Conservation (phyloP, 768 basidiomycete species). For the Cystobasidium ongulense region DNA sequence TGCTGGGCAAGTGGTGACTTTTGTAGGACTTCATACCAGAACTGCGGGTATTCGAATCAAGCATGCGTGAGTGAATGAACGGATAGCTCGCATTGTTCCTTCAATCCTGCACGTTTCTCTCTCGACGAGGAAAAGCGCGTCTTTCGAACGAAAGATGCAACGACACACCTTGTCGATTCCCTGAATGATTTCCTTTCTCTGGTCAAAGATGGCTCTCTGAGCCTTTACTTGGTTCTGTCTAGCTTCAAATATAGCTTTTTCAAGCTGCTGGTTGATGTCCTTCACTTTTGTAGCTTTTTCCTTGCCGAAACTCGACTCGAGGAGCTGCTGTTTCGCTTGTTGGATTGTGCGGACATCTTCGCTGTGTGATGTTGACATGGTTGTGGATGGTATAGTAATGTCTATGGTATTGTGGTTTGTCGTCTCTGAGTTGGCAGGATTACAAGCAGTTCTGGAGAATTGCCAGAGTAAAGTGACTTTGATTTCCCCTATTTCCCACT, state of each 20-base stretch:
- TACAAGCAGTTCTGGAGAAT: not conserved
- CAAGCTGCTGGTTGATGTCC: constrained; percentile 2
- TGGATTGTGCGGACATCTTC: not conserved
- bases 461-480: not conserved
- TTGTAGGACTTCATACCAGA: constrained; percentile 9
- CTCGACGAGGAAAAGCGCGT: not conserved
- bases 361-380: not conserved
- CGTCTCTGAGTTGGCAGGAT: too few species aligned
- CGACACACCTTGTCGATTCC: constrained; percentile 12
- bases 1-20: constrained; percentile 2
- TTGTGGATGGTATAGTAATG: not conserved
- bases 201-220: constrained; percentile 8
- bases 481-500: not conserved
- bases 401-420: not conserved
- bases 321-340: not conserved
- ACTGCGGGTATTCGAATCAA: not conserved
- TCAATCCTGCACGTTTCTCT: constrained; percentile 1
- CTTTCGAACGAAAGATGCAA: not conserved
- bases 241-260: constrained; percentile 11
- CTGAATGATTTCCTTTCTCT: constrained; percentile 8
- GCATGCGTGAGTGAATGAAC: not conserved
- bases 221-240: not conserved
- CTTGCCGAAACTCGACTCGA: constrained; percentile 1
- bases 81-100: not conserved
- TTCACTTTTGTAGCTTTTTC: not conserved